These are phyloP conservation scores for Russula brevipes DNA, from an alignment of 768 basidiomycete genomes.

Conservation along the genomic window DNA sequence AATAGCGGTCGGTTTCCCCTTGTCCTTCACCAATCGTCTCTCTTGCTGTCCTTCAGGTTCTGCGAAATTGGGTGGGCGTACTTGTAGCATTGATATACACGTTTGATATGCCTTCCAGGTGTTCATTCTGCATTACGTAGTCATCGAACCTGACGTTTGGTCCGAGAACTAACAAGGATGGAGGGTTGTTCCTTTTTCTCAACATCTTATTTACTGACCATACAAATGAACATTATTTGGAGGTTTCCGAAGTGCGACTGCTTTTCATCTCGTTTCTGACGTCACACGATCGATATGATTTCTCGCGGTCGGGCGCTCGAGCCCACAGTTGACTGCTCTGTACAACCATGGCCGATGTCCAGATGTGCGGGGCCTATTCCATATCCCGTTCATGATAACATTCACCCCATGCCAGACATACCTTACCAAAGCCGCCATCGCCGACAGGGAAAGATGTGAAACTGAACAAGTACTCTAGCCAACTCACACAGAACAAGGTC, in stretches of 20 bases:
- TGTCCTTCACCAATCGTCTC: too few relatives aligned
- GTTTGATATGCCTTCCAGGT: background rate
- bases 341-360: constrained; percentile 20
- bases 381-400: background rate
- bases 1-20: too few relatives aligned
- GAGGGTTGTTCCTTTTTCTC: too few relatives aligned
- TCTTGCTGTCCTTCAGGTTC: too few relatives aligned
- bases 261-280: too few relatives aligned
- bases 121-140: background rate
- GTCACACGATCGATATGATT: too few relatives aligned
- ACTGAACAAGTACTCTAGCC: constrained; percentile 71
- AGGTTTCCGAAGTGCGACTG: too few relatives aligned
- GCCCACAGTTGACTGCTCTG: background rate
- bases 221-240: too few relatives aligned
- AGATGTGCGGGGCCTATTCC: constrained; percentile 14
- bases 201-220: too few relatives aligned
- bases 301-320: background rate
- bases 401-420: constrained; percentile 34
- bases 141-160: too few relatives aligned
- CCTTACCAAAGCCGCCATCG: constrained; percentile 35
- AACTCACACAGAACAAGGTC: constrained; percentile 75
- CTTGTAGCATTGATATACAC: too few relatives aligned
- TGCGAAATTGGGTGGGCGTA: too few relatives aligned
- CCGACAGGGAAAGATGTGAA: constrained; percentile 36
- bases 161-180: background rate